These are phyloP conservation scores for Chenopodium formosanum DNA, from an alignment of 148 eudicot genomes.

Conservation along the genomic window DNA sequence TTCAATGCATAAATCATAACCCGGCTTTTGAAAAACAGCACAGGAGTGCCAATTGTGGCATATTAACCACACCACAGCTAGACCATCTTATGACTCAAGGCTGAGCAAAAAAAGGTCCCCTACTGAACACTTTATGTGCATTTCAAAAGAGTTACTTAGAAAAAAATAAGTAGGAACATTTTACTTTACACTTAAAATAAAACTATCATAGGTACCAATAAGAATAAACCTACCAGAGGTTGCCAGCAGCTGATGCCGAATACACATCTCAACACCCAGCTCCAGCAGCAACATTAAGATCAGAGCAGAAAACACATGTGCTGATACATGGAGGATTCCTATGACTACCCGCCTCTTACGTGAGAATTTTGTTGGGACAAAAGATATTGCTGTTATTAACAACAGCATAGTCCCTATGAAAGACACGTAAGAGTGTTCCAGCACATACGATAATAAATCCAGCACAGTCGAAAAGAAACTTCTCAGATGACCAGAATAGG, in stretches of 20 bases:
- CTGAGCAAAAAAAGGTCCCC: background rate
- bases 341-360: constrained; percentile 71
- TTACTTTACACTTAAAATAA: background rate
- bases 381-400: constrained; percentile 64
- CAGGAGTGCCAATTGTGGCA: background rate
- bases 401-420: constrained; percentile 60
- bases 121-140: background rate
- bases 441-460: constrained; percentile 66
- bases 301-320: constrained; percentile 86
- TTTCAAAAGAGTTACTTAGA: background rate
- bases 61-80: background rate
- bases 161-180: background rate
- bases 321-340: constrained; percentile 83
- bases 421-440: constrained; percentile 80
- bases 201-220: background rate
- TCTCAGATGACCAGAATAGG: constrained; percentile 79
- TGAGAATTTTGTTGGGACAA: constrained; percentile 84
- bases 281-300: constrained; percentile 91
- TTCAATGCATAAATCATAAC: background rate
- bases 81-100: background rate
- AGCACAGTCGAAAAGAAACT: constrained; percentile 78
- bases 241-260: constrained; percentile 78
- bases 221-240: constrained; percentile 62
- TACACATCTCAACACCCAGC: constrained; percentile 90
- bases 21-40: background rate